Base-by-base conservation (phyloP, 225 moss, liverwort and hornwort species). In the Physcomitrellopsis africana region DNA sequence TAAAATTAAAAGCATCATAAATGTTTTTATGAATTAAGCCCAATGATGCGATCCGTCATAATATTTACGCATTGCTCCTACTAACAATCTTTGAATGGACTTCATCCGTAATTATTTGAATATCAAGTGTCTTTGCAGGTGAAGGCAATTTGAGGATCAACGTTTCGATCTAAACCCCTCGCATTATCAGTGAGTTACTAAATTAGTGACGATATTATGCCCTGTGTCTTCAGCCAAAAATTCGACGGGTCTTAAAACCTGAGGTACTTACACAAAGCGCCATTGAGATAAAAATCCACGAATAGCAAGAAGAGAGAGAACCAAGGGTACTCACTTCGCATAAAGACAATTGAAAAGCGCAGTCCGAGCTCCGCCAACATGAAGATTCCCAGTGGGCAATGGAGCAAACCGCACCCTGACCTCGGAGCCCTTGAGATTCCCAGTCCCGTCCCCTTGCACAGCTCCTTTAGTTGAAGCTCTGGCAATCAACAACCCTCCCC, bases 281-380 rank as follows among this genome's bases (percentile, higher is more conserved):
- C 17, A 37, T 11, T 42, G 10, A 42, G 10, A 23, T 29, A 24
- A 60, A 49, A 52, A 13, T 26, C 46, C 4, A 37, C 32, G 7
- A 37, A 37, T 7, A 2, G 3, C 0, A 43, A 37, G 4, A 8
- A 26, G 10, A 10, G 1, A 57, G 18, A 5, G 49, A 19, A 14
- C 11, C 0, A 27, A 67, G 68, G 27, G 8, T 17, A 44, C 80
- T 78, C 56, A 94, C 95, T 85, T 95, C 69, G 95, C 95, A 61
- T 90, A 99, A 10, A 95, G 92, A 53, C 82, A 99, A 72, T 99
- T 99, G 90, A 95, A 99, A 13, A 99, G 90, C 37, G 99, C 99
- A 1, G 99, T 99, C 19, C 99, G 85, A 9, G 99, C 99, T 49
- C 99, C 99, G 48, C 99, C 99, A 8, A 99, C 93, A 80, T 99